A percentile compares a stretch with the other conserved stretches of the same genome.
phyloP scores from a whole-genome alignment of 2,329 filamentous ascomycete species.

The Pyrenochaeta sp. region DNA sequence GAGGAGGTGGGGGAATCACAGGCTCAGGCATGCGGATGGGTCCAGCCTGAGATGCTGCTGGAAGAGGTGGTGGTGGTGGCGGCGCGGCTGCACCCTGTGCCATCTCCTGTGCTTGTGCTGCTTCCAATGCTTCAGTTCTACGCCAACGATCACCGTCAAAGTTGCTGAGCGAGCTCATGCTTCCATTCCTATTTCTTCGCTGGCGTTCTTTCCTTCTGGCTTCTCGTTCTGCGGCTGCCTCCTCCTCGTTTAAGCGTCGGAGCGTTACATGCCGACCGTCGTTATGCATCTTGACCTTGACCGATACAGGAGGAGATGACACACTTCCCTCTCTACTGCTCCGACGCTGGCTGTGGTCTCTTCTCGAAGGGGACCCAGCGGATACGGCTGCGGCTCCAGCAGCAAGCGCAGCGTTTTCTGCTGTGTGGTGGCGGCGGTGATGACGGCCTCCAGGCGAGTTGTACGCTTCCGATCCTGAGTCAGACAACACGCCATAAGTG shows the following conservation, averaged over 20 bases:
- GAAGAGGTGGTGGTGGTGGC: slow-evolving; percentile 36
- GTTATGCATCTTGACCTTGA: slow-evolving; percentile 72
- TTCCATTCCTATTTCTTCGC: slow-evolving; percentile 48
- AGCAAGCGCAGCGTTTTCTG: slow-evolving; percentile 32
- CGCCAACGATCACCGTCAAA: slow-evolving; percentile 50
- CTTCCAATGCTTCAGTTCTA: slow-evolving; percentile 48
- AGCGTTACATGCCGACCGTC: slow-evolving; percentile 71
- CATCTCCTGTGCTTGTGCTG: slow-evolving; percentile 44
- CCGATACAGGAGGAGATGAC: slow-evolving; percentile 67
- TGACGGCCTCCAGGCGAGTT: slow-evolving; percentile 46
- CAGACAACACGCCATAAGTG: slow-evolving; percentile 47
- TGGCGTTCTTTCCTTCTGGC: slow-evolving; percentile 60
- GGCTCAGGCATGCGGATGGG: slow-evolving; percentile 42
- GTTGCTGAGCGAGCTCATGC: slow-evolving; percentile 50
- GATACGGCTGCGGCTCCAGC: slow-evolving; percentile 38
- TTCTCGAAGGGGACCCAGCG: slow-evolving; percentile 39
- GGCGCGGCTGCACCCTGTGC: slow-evolving; percentile 26
- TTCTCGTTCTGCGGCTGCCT: slow-evolving; percentile 68
- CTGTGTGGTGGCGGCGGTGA: slow-evolving; percentile 42
- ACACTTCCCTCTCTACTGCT: slow-evolving; percentile 54
- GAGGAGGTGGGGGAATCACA: slow-evolving; percentile 40
- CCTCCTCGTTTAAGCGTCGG: slow-evolving; percentile 67
- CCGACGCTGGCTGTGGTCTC: slow-evolving; percentile 37
- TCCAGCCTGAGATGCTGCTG: slow-evolving; percentile 34
- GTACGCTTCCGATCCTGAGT: slow-evolving; percentile 53